Conservation (phyloP, 2,329 filamentous ascomycete species). For the Leptographium wingfieldii region DNA sequence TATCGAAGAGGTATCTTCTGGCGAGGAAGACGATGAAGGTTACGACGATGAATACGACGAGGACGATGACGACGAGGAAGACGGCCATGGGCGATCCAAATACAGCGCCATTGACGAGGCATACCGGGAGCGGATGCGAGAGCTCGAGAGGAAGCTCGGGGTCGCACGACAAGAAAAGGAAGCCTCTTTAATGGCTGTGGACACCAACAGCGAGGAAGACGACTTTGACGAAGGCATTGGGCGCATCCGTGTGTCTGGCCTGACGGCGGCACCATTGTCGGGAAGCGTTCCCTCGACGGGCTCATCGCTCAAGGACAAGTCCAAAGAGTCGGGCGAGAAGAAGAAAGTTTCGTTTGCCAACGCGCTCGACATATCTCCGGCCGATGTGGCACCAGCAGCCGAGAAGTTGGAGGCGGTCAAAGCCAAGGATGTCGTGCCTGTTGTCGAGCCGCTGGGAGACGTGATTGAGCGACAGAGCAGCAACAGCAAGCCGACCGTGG, state of each 20-base stretch:
- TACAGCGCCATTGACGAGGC: slow-evolving; percentile 55
- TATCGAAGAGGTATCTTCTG: slow-evolving; percentile 55
- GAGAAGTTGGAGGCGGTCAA: neutral
- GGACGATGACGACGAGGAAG: slow-evolving; percentile 46
- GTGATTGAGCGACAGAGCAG: slow-evolving; percentile 16
- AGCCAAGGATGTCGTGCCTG: slow-evolving; percentile 1
- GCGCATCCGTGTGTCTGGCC: slow-evolving; percentile 35
- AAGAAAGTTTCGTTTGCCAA: slow-evolving; percentile 78
- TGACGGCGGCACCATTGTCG: neutral
- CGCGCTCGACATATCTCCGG: slow-evolving; percentile 53
- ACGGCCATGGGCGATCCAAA: slow-evolving; percentile 63
- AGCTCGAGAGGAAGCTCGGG: slow-evolving; percentile 65
- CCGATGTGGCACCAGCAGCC: neutral
- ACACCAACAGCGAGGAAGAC: neutral
- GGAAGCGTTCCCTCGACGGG: neutral
- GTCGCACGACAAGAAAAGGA: slow-evolving; percentile 30
- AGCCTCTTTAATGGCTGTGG: neutral
- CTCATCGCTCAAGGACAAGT: slow-evolving; percentile 5
- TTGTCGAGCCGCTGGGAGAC: slow-evolving; percentile 13
- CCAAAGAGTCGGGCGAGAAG: slow-evolving; percentile 18
- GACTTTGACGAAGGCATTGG: slow-evolving; percentile 36
- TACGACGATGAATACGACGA: slow-evolving; percentile 25
- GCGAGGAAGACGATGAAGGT: slow-evolving; percentile 36
- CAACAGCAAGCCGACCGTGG: neutral
- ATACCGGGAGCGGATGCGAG: slow-evolving; percentile 72